A percentile compares a stretch with the other conserved stretches of the same genome.
These are phyloP conservation scores for Astrocystis sublimbata DNA, from an alignment of 495 filamentous ascomycete genomes.

Conservation along the genomic window DNA sequence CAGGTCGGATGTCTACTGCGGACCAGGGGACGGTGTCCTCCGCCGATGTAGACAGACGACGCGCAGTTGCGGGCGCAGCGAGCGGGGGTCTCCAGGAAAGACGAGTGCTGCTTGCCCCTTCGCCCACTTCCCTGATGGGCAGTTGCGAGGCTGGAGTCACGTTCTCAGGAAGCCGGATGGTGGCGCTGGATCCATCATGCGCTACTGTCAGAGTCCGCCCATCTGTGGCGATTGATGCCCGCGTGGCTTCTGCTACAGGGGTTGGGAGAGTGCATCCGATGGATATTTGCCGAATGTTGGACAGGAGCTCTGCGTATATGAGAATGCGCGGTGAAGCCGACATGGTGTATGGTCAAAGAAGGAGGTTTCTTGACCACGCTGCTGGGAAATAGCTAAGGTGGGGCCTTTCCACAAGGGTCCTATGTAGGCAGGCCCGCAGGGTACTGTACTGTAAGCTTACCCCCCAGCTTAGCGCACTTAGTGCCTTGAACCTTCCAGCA, in stretches of 20 bases:
- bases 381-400: not conserved
- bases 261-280: slow-evolving; percentile 67
- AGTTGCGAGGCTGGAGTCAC: slow-evolving; percentile 46
- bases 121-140: slow-evolving; percentile 33
- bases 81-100: slow-evolving; percentile 72
- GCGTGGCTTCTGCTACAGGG: slow-evolving; percentile 46
- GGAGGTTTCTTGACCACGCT: not conserved
- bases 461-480: not conserved
- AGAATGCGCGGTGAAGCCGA: slow-evolving; percentile 34
- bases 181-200: slow-evolving; percentile 56
- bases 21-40: slow-evolving; percentile 65
- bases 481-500: not conserved
- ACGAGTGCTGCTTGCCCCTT: slow-evolving; percentile 44
- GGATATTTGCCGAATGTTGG: slow-evolving; percentile 83
- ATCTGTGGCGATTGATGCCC: slow-evolving; percentile 51
- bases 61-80: slow-evolving; percentile 20
- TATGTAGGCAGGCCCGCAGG: too few species aligned
- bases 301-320: slow-evolving; percentile 84
- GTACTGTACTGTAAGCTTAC: not conserved
- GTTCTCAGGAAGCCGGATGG: slow-evolving; percentile 66
- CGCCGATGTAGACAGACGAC: not conserved
- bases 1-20: slow-evolving; percentile 58
- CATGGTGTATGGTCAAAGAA: slow-evolving; percentile 27
- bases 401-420: too few species aligned
- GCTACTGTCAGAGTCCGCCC: slow-evolving; percentile 51